Evolutionary conservation across 805 yeast genomes (phyloP).

Genomic region (Isabelozyma gotoi): DNA sequence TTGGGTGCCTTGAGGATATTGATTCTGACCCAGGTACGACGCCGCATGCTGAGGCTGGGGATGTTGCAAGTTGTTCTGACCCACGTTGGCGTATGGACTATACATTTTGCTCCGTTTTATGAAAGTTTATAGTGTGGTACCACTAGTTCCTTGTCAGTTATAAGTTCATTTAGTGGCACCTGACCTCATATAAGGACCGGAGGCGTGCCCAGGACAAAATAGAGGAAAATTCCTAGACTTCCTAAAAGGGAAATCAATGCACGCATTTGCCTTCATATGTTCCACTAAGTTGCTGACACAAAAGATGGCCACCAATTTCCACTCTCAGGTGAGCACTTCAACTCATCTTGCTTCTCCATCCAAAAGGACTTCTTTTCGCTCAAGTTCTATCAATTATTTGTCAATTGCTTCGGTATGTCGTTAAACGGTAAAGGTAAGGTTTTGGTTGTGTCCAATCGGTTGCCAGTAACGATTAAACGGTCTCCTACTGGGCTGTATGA

Average conservation of each 20-base stretch:
- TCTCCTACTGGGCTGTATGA: slow-evolving; percentile 63
- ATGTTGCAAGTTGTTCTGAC: slow-evolving; percentile 24
- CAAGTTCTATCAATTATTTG: not conserved
- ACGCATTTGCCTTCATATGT: too few relatives aligned
- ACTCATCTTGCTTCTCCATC: not conserved
- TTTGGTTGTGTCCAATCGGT: slow-evolving; percentile 87
- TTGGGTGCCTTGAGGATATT: not conserved
- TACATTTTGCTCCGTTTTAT: slow-evolving; percentile 23
- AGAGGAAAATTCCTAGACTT: too few relatives aligned
- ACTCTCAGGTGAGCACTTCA: too few relatives aligned
- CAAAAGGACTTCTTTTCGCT: not conserved
- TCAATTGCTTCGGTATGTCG: not conserved
- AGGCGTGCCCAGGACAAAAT: too few relatives aligned
- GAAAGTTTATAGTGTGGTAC: not conserved
- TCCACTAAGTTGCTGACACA: too few relatives aligned
- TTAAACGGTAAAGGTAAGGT: slow-evolving; percentile 66
- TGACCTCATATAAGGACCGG: too few relatives aligned
- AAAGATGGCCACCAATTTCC: too few relatives aligned
- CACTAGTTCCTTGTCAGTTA: too few relatives aligned
- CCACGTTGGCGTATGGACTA: slow-evolving; percentile 36
- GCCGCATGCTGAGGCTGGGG: slow-evolving; percentile 29
- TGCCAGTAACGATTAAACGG: slow-evolving; percentile 88
- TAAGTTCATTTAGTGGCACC: too few relatives aligned
- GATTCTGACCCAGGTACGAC: not conserved
- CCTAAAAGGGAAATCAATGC: too few relatives aligned